phyloP scores from a whole-genome alignment of 257 asterid species.

The Schizonepeta tenuifolia region DNA sequence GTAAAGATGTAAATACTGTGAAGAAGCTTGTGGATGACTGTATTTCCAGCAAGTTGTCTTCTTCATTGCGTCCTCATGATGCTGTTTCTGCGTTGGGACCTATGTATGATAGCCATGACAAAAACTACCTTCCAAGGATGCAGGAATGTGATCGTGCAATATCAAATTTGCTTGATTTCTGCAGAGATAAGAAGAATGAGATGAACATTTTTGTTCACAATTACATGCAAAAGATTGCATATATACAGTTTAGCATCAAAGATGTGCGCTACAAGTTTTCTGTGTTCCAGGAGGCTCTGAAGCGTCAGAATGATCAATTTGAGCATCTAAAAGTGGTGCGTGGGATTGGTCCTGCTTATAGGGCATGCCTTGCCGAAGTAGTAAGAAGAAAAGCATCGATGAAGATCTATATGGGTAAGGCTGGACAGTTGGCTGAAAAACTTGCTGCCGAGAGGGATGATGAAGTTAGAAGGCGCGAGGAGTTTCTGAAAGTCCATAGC shows the following conservation, averaged over 20 bases:
- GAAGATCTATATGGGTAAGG: conserved; percentile 98
- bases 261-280: conserved; percentile 83
- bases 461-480: conserved; percentile 90
- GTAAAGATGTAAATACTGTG: conserved; percentile 91
- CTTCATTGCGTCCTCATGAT: conserved; percentile 97
- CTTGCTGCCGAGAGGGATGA: conserved; percentile 84
- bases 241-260: conserved; percentile 77
- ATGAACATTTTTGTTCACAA: conserved; percentile 83
- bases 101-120: conserved; percentile 89
- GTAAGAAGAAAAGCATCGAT: conserved; percentile 88
- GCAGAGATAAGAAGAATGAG: conserved; percentile 85
- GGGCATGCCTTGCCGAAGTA: conserved; percentile 96
- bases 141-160: conserved; percentile 71
- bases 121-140: conserved; percentile 81
- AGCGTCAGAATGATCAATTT: conserved; percentile 85
- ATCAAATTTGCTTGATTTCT: conserved; percentile 67
- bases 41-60: conserved; percentile 67
- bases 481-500: conserved; percentile 73
- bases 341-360: conserved; percentile 89
- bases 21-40: conserved; percentile 96
- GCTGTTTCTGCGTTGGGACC: conserved; percentile 99
- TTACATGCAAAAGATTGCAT: conserved; percentile 93
- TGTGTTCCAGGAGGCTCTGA: conserved; percentile 92
- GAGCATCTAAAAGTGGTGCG: conserved; percentile 88
- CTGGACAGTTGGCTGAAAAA: conserved; percentile 94